phyloP scores from a whole-genome alignment of 495 filamentous ascomycete species.

The Darksidea phi region DNA sequence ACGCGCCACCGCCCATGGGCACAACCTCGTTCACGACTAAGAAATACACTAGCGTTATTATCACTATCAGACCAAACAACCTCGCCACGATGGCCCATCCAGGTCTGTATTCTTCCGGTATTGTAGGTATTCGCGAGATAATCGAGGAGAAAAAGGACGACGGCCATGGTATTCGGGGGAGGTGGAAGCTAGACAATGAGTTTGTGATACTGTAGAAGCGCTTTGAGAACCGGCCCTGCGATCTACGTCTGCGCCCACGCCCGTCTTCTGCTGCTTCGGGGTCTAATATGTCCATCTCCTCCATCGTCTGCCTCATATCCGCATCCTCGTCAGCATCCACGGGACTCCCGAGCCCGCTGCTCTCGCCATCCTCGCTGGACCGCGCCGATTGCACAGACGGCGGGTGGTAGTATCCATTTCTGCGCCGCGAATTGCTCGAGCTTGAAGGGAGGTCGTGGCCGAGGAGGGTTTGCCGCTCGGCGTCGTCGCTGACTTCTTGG shows the following conservation, averaged over 20 bases:
- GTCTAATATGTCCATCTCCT: slow-evolving; percentile 88
- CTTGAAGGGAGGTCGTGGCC: slow-evolving; percentile 28
- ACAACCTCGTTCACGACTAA: slow-evolving; percentile 83
- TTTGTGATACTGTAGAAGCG: slow-evolving; percentile 53
- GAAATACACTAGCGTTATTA: slow-evolving; percentile 73
- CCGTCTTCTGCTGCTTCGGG: slow-evolving; percentile 50
- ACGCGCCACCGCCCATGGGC: slow-evolving; percentile 43
- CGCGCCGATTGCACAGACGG: slow-evolving; percentile 74
- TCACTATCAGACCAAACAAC: slow-evolving; percentile 68
- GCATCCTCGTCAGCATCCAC: slow-evolving; percentile 47
- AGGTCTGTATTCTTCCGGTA: slow-evolving; percentile 42
- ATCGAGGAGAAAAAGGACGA: slow-evolving; percentile 17
- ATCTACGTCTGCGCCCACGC: slow-evolving; percentile 37
- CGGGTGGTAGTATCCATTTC: slow-evolving; percentile 67
- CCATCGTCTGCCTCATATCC: slow-evolving; percentile 71
- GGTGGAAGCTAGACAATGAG: slow-evolving; percentile 40
- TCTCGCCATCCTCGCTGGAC: slow-evolving; percentile 57
- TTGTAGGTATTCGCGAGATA: slow-evolving; percentile 19
- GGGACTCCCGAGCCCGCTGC: slow-evolving; percentile 35
- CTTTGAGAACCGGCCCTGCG: slow-evolving; percentile 52
- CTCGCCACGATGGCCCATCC: slow-evolving; percentile 52
- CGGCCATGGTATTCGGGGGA: slow-evolving; percentile 32
- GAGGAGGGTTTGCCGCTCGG: slow-evolving; percentile 63
- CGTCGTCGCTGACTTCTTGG: slow-evolving; percentile 55
- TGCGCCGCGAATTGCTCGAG: slow-evolving; percentile 16